Evolutionary conservation across 2,329 filamentous ascomycete species (phyloP), one percentile per base, ranked within the genome.

Genomic region (Talaromyces albobiverticillius): DNA sequence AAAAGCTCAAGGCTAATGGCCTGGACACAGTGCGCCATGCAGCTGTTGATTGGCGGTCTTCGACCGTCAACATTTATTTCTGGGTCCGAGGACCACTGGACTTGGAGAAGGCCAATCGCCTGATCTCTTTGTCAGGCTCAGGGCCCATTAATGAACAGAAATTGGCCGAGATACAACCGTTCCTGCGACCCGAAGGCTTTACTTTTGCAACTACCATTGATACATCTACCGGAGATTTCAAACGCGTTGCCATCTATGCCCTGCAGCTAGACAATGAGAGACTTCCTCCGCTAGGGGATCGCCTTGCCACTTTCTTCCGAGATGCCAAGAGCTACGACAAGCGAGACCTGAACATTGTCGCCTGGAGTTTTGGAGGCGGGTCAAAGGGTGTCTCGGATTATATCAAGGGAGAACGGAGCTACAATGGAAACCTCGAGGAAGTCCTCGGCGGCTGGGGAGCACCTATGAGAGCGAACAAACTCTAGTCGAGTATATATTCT

Each of bases 401-500:
- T 18, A 50, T 54, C 38, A 54, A 54, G 40, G 52, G 52, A 10
- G 52, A 54, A 40, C 52, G 52, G 20, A 54, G 52, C 52, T 54
- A 50, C 18, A 18, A 26, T 13, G 52, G 52, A 20, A 41, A 54
- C n/a, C 46, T 54, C 3, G 40, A 54, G 31, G 22, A 54, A 40
- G 46, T 54, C 11, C 46, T 54, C 9, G 23, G 25, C 8, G 32
- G 9, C 9, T 54, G 52, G 52, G 52, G 52, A 3, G 45, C 52
- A 3, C 52, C 52, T 20, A 36, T 54, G 16, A 20, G 22, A 5
- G 16, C 25, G 22, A 23, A 40, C 36, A 22, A 40, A 16, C 36
- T 40, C 18, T 40, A 40, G 16, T 22, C 10, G n/a, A 38, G n/a
- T 16, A n/a, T n/a, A n/a, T n/a, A n/a, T n/a, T n/a, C n/a, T n/a